Evolutionary conservation across 352 stramenopile species (phyloP).

Genomic region (Phytophthora chlamydospora): DNA sequence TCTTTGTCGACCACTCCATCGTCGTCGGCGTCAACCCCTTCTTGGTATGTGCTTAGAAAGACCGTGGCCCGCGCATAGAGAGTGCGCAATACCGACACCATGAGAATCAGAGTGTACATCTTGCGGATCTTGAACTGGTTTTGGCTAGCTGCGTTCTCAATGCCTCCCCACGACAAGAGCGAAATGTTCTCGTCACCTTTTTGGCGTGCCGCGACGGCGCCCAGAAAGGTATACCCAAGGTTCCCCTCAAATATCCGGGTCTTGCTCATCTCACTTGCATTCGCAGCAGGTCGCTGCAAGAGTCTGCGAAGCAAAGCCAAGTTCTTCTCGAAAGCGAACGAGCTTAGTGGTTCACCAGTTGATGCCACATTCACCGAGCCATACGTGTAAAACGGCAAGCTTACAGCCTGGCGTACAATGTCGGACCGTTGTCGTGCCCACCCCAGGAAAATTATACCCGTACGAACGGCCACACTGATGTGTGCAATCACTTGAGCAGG

Average conservation of each 20-base stretch:
- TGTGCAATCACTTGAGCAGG: conserved; percentile 57
- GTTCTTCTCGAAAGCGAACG: conserved; percentile 72
- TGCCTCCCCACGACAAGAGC: conserved; percentile 41
- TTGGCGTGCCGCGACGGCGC: conserved; percentile 42
- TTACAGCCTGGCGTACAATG: conserved; percentile 70
- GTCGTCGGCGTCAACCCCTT: conserved; percentile 25
- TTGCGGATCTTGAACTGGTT: conserved; percentile 72
- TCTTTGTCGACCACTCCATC: conserved; percentile 44
- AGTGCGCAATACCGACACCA: conserved; percentile 82
- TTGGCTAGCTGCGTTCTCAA: conserved; percentile 28
- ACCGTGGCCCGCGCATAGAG: conserved; percentile 68
- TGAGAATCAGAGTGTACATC: conserved; percentile 86
- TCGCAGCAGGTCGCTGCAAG: conserved; percentile 27
- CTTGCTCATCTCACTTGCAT: conserved; percentile 21
- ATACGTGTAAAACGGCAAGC: conserved; percentile 59
- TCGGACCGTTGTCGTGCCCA: conserved; percentile 71
- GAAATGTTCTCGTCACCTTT: conserved; percentile 36
- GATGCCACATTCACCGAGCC: conserved; percentile 5
- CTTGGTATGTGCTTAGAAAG: conserved; percentile 55
- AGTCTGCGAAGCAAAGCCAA: conserved; percentile 57
- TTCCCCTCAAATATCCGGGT: conserved; percentile 43
- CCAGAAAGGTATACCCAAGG: conserved; percentile 75
- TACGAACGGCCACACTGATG: conserved; percentile 72
- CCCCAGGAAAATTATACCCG: conserved; percentile 73
- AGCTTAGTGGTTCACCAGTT: conserved; percentile 41